Evolutionary conservation across 1,284 basidiomycete genomes (phyloP).

Genomic region (Cryptococcus hybrid): DNA sequence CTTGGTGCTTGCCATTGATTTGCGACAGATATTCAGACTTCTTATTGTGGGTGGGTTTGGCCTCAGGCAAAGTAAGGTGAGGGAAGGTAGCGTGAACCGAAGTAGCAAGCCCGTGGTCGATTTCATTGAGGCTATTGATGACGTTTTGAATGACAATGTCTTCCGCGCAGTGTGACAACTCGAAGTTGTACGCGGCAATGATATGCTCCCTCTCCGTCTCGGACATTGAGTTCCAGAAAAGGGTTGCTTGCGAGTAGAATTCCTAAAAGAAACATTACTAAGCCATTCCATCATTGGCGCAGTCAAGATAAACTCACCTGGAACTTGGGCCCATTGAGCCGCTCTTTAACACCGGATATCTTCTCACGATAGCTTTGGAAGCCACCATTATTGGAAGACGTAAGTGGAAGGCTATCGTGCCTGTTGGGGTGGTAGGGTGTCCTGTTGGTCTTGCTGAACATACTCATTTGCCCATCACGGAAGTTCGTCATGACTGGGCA

Average conservation of each 20-base stretch:
- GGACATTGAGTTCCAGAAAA: constrained; percentile 72
- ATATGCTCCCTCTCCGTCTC: constrained; percentile 66
- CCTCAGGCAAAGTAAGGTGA: constrained; percentile 59
- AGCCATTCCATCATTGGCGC: too few species aligned
- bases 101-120: constrained; percentile 67
- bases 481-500: constrained; percentile 74
- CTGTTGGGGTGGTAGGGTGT: constrained; percentile 66
- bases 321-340: constrained; percentile 69
- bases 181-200: constrained; percentile 66
- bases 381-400: constrained; percentile 56
- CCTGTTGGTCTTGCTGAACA: constrained; percentile 62
- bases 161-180: constrained; percentile 75
- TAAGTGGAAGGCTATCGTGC: constrained; percentile 52
- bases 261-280: constrained; percentile 54
- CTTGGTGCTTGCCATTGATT: constrained; percentile 50
- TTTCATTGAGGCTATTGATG: constrained; percentile 60
- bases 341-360: constrained; percentile 63
- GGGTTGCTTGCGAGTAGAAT: constrained; percentile 51
- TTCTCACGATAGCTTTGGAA: constrained; percentile 52
- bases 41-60: constrained; percentile 60
- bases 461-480: constrained; percentile 67
- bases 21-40: constrained; percentile 61
- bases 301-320: constrained; percentile 51
- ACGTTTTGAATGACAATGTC: constrained; percentile 65
- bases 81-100: constrained; percentile 56